A percentile compares a stretch with the other conserved stretches of the same genome.
Conservation (phyloP, 305 asterid species). For the Coffea humblotiana region DNA sequence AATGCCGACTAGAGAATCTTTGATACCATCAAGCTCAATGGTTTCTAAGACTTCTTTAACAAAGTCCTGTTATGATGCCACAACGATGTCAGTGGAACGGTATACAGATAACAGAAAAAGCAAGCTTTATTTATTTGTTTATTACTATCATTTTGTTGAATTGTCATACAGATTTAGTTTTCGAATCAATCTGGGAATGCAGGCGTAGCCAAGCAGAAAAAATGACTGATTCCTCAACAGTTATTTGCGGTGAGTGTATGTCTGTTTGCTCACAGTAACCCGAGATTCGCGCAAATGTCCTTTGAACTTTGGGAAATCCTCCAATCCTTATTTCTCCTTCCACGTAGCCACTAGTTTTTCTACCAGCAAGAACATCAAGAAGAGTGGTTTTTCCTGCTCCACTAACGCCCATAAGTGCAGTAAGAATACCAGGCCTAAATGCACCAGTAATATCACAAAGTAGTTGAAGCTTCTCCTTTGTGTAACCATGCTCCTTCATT, state of each 20-base stretch:
- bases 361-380: conserved; percentile 32
- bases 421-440: conserved; percentile 23
- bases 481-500: conserved; percentile 30
- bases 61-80: conserved; percentile 15
- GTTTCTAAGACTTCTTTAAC: conserved; percentile 25
- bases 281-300: conserved; percentile 32
- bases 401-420: conserved; percentile 17
- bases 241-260: conserved; percentile 67
- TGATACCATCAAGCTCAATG: conserved; percentile 31
- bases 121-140: background rate
- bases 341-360: conserved; percentile 25
- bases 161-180: conserved; percentile 52
- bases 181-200: conserved; percentile 48
- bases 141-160: background rate
- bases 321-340: conserved; percentile 33
- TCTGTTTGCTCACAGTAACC: conserved; percentile 72
- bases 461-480: conserved; percentile 24
- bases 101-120: background rate
- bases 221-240: conserved; percentile 72
- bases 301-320: conserved; percentile 30
- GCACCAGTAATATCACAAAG: conserved; percentile 29
- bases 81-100: background rate
- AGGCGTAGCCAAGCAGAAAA: conserved; percentile 55
- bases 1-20: conserved; percentile 30
- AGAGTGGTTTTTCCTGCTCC: conserved; percentile 38